These are phyloP conservation scores for Scheffersomyces segobiensis DNA, from an alignment of 1,139 yeast genomes.

Conservation along the genomic window DNA sequence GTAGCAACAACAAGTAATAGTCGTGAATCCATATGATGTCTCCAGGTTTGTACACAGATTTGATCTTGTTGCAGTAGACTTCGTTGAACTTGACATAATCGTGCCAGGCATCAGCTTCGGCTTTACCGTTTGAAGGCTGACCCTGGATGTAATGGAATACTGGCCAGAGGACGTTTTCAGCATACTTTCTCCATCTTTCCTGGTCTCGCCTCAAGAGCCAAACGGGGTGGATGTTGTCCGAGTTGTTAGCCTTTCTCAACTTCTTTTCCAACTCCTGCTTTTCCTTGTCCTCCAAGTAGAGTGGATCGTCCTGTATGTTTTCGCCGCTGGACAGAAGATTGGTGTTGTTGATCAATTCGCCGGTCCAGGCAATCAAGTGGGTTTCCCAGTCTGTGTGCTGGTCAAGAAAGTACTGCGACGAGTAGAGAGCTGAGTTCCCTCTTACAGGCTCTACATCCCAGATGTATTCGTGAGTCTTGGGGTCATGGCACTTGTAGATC, in stretches of 20 bases:
- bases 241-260: slow-evolving; percentile 43
- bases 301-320: slow-evolving; percentile 53
- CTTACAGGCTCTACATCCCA: slow-evolving; percentile 67
- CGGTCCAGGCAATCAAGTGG: slow-evolving; percentile 93
- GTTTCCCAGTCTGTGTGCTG: slow-evolving; percentile 82
- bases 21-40: slow-evolving; percentile 96
- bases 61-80: slow-evolving; percentile 79
- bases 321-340: slow-evolving; percentile 16
- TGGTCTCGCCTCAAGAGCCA: slow-evolving; percentile 79
- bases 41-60: slow-evolving; percentile 76
- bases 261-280: slow-evolving; percentile 47
- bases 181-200: slow-evolving; percentile 82
- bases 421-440: slow-evolving; percentile 84
- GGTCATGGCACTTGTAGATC: slow-evolving; percentile 41
- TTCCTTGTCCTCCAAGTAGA: slow-evolving; percentile 59
- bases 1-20: slow-evolving; percentile 79
- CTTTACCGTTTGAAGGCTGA: slow-evolving; percentile 60
- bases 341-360: slow-evolving; percentile 60
- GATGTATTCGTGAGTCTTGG: slow-evolving; percentile 22
- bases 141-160: slow-evolving; percentile 89
- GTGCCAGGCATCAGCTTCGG: slow-evolving; percentile 82
- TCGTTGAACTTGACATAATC: slow-evolving; percentile 90
- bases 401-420: slow-evolving; percentile 66
- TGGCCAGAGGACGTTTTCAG: slow-evolving; percentile 93
- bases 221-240: slow-evolving; percentile 71